Percentiles rank a stretch among this genome's conserved stretches.
Conservation (phyloP, 2,329 filamentous ascomycete species). For the Ascocoryne sarcoides region DNA sequence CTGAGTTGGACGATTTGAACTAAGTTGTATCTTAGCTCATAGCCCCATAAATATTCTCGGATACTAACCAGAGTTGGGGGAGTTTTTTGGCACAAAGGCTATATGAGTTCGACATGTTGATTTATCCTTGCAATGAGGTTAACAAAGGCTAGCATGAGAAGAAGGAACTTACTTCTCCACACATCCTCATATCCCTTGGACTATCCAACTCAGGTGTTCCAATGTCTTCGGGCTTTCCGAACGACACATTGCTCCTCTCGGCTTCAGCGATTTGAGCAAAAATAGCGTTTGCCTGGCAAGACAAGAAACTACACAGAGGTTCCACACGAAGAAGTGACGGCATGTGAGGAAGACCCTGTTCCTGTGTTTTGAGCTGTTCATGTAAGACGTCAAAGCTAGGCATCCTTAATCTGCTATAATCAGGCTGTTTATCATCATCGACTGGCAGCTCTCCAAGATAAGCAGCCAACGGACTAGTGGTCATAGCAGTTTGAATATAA, state of each 20-base stretch:
- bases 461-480: constrained; percentile 52
- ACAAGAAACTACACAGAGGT: constrained; percentile 52
- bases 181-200: constrained; percentile 23
- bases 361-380: constrained; percentile 24
- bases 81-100: constrained; percentile 22
- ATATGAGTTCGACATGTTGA: constrained; percentile 13
- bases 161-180: constrained; percentile 14
- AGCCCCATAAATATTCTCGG: too few species aligned
- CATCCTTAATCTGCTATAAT: constrained; percentile 34
- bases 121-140: constrained; percentile 10
- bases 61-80: not conserved
- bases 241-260: constrained; percentile 58
- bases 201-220: constrained; percentile 11
- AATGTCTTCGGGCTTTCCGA: constrained; percentile 41
- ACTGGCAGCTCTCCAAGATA: constrained; percentile 46
- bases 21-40: constrained; percentile 10
- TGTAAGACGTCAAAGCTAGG: constrained; percentile 40
- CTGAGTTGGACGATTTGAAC: constrained; percentile 23
- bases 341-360: constrained; percentile 29
- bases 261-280: constrained; percentile 62
- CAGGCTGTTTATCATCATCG: constrained; percentile 37
- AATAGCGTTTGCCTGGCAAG: constrained; percentile 47
- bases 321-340: constrained; percentile 52
- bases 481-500: constrained; percentile 68
- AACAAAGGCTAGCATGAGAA: not conserved